A percentile compares a stretch with the other conserved stretches of the same genome.
Evolutionary conservation across 257 asterid species (phyloP).

Genomic region (Nicotiana undulata): DNA sequence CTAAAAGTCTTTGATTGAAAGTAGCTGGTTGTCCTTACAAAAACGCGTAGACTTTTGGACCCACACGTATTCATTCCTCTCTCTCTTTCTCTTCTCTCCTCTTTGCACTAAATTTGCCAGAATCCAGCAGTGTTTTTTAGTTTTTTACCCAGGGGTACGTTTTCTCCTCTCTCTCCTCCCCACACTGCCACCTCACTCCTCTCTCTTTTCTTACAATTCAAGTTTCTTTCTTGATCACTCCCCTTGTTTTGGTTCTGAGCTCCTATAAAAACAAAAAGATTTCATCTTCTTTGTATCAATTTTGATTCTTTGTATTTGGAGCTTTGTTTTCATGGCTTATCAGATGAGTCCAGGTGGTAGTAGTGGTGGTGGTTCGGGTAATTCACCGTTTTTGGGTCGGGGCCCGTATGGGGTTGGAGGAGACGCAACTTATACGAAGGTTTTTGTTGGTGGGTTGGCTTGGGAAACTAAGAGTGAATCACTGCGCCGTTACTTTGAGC

Average conservation of each 20-base stretch:
- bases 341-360: slow-evolving; percentile 10
- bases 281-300: neutral
- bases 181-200: slow-evolving; percentile 1
- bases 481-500: slow-evolving; percentile 25
- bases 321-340: neutral
- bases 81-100: neutral
- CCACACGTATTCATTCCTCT: neutral
- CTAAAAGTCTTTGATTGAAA: neutral
- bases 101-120: neutral
- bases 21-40: neutral
- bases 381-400: neutral
- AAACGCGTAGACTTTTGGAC: neutral
- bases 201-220: neutral
- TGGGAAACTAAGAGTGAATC: slow-evolving; percentile 33
- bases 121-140: neutral
- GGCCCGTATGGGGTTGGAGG: slow-evolving; percentile 15
- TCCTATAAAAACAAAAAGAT: neutral
- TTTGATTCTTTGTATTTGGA: neutral
- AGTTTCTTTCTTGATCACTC: neutral
- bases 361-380: neutral
- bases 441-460: slow-evolving; percentile 36
- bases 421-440: slow-evolving; percentile 24
- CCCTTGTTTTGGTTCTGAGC: neutral
- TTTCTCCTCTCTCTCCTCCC: neutral
- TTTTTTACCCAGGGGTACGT: neutral